These are phyloP conservation scores for Botryotinia globosa DNA, from an alignment of 2,329 filamentous ascomycete genomes.

Conservation along the genomic window DNA sequence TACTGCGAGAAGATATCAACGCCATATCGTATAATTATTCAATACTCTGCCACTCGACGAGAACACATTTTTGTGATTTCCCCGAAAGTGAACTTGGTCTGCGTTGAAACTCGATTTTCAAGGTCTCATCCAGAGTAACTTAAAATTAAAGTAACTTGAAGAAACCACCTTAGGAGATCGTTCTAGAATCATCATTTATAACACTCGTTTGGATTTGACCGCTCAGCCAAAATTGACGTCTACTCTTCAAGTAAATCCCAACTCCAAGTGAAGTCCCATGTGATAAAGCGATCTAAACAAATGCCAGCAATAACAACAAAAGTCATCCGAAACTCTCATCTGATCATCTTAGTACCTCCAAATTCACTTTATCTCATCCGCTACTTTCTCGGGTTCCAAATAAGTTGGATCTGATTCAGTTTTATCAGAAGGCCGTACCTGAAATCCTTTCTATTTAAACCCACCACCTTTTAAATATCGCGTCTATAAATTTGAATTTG, in stretches of 20 bases:
- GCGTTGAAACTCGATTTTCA: neutral
- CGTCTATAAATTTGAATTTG: neutral
- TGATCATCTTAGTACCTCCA: rapidly evolving
- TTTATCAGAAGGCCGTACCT: neutral
- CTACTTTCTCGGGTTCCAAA: neutral
- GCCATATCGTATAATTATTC: rapidly evolving
- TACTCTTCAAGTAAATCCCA: neutral
- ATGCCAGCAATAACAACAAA: neutral
- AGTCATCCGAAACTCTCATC: neutral
- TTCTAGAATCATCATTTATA: neutral
- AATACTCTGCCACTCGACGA: neutral
- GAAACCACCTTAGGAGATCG: neutral
- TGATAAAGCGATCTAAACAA: neutral
- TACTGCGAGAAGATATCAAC: neutral
- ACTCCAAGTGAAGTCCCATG: neutral
- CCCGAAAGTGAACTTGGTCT: neutral
- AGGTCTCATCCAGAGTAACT: no score
- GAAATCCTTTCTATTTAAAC: no score
- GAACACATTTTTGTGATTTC: neutral
- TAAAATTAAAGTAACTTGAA: no score
- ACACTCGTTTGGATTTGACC: neutral
- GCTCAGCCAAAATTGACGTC: neutral
- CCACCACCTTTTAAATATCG: no score
- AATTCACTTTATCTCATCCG: neutral
- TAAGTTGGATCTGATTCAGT: neutral